Percentiles rank a stretch among this genome's conserved stretches.
Conservation (phyloP, 768 basidiomycete species). For the Kwoniella botswanensis region DNA sequence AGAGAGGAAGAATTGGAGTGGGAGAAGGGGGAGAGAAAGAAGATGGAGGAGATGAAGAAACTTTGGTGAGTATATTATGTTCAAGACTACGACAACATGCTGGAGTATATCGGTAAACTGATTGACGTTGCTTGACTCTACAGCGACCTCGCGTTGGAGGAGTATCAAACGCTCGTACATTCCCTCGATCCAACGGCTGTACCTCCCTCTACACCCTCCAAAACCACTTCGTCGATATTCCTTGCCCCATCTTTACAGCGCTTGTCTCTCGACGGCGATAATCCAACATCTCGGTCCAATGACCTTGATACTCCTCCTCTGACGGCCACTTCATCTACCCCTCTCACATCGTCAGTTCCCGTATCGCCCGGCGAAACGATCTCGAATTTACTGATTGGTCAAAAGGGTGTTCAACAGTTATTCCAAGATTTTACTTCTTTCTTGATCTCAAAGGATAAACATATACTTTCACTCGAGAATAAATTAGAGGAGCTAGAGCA, state of each 20-base stretch:
- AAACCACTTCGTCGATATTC: slow-evolving; percentile 23
- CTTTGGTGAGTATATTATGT: slow-evolving; percentile 38
- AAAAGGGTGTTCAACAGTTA: slow-evolving; percentile 50
- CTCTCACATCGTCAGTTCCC: neutral
- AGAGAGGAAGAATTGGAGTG: slow-evolving; percentile 51
- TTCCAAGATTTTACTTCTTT: slow-evolving; percentile 49
- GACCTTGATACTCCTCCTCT: slow-evolving; percentile 15
- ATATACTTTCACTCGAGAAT: slow-evolving; percentile 32
- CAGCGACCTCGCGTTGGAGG: slow-evolving; percentile 53
- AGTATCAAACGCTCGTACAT: slow-evolving; percentile 45
- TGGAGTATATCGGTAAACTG: neutral
- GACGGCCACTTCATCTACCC: neutral
- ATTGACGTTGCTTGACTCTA: neutral
- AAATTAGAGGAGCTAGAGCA: slow-evolving; percentile 44
- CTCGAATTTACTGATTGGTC: slow-evolving; percentile 50
- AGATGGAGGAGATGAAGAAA: slow-evolving; percentile 52
- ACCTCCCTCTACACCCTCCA: slow-evolving; percentile 30
- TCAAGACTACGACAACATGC: too few relatives aligned
- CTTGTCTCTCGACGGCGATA: neutral
- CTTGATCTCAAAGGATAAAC: slow-evolving; percentile 39
- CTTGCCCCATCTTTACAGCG: slow-evolving; percentile 8
- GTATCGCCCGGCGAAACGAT: slow-evolving; percentile 32
- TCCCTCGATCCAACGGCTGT: slow-evolving; percentile 43
- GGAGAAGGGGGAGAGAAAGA: slow-evolving; percentile 49
- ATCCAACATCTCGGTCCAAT: neutral